Conservation (phyloP, 2,329 filamentous ascomycete genomes). For the Aureobasidium leucospermi region DNA sequence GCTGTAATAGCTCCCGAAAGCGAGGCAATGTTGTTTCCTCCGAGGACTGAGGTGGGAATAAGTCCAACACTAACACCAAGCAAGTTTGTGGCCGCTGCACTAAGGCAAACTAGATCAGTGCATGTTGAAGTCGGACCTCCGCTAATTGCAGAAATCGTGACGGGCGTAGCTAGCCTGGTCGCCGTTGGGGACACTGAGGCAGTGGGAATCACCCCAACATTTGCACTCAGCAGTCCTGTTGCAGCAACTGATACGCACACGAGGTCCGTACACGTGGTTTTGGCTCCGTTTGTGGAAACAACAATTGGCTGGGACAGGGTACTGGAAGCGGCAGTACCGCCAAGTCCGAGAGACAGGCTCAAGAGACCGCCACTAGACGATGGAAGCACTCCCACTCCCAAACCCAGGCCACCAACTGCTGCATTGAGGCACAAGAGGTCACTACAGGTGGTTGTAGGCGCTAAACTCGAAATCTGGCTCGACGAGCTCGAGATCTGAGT, state of each 20-base stretch:
- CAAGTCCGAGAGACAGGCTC: background rate
- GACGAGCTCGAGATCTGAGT: too few species aligned
- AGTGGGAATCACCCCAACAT: background rate
- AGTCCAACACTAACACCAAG: background rate
- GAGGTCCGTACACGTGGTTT: background rate
- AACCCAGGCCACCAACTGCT: background rate
- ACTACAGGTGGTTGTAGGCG: background rate
- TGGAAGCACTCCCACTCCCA: background rate
- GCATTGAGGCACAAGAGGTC: slow-evolving; percentile 1
- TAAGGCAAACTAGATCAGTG: background rate
- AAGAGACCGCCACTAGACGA: background rate
- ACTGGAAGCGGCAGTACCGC: background rate
- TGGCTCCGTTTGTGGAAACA: background rate
- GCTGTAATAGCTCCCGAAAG: background rate
- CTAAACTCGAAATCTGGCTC: background rate
- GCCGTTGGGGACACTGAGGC: background rate
- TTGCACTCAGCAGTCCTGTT: background rate
- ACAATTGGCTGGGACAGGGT: background rate
- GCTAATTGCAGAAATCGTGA: background rate
- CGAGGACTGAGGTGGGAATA: background rate
- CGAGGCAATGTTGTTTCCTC: background rate
- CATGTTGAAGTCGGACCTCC: background rate
- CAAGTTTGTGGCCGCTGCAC: background rate
- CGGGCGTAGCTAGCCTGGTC: background rate
- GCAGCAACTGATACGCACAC: background rate